Evolutionary conservation across 1,139 yeast genomes (phyloP).

Genomic region (Debaryomyces coudertii): DNA sequence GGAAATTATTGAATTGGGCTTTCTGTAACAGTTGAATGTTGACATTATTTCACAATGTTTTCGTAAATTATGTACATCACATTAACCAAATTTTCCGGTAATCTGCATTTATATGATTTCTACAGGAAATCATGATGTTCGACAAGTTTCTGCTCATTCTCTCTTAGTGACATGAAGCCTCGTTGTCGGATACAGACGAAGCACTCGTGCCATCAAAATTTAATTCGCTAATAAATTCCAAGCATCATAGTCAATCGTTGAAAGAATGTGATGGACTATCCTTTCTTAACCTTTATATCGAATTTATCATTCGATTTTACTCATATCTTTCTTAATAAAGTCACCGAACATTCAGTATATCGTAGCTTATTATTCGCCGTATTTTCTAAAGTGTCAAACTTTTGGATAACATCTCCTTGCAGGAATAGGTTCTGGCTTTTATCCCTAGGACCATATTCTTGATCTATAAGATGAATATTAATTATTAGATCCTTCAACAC

Average conservation of each 20-base stretch:
- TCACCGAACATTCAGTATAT: neutral
- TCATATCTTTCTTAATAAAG: neutral
- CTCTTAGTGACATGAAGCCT: neutral
- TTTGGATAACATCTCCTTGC: conserved; percentile 27
- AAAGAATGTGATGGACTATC: conserved; percentile 1
- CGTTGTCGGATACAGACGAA: neutral
- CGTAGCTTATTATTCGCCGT: neutral
- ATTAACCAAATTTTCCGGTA: neutral
- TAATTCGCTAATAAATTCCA: neutral
- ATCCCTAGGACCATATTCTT: no score
- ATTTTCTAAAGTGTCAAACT: neutral
- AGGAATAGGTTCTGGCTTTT: no score
- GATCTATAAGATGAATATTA: no score
- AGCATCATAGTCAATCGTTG: conserved; percentile 3
- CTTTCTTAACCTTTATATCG: neutral
- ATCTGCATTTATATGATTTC: neutral
- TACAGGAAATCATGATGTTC: neutral
- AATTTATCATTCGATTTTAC: neutral
- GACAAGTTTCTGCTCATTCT: neutral
- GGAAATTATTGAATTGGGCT: neutral
- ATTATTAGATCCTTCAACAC: no score
- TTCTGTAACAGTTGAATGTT: neutral
- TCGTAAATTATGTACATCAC: neutral
- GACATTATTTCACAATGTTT: conserved; percentile 3
- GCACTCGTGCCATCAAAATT: neutral